phyloP scores from a whole-genome alignment of 768 basidiomycete species.

The Termitomyces sp. region DNA sequence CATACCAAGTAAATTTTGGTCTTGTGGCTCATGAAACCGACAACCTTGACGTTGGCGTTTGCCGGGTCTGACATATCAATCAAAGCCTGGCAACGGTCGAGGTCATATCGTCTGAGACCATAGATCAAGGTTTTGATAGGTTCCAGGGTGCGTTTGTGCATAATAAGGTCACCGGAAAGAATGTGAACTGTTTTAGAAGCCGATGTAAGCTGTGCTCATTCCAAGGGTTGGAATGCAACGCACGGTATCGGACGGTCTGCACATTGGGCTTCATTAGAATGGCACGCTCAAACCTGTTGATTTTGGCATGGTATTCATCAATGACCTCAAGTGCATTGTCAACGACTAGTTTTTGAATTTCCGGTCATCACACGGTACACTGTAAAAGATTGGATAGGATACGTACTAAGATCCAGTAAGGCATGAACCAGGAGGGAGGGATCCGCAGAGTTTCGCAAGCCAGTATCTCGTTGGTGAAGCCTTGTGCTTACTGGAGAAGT shows the following conservation, averaged over 20 bases:
- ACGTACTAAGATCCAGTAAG: slow-evolving; percentile 54
- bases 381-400: background rate
- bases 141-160: slow-evolving; percentile 69
- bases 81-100: slow-evolving; percentile 60
- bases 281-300: slow-evolving; percentile 54
- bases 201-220: background rate
- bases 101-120: slow-evolving; percentile 63
- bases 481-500: slow-evolving; percentile 54
- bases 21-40: slow-evolving; percentile 66
- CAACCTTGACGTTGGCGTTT: slow-evolving; percentile 32
- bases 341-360: slow-evolving; percentile 40
- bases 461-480: slow-evolving; percentile 51
- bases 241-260: slow-evolving; percentile 54
- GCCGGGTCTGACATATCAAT: slow-evolving; percentile 37
- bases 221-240: slow-evolving; percentile 17
- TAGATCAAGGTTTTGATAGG: slow-evolving; percentile 69
- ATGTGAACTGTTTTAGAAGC: slow-evolving; percentile 54
- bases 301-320: slow-evolving; percentile 61
- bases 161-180: slow-evolving; percentile 65
- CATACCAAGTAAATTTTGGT: slow-evolving; percentile 62
- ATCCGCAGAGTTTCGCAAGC: slow-evolving; percentile 59
- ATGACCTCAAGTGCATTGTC: slow-evolving; percentile 65
- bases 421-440: slow-evolving; percentile 65
- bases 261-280: slow-evolving; percentile 59
- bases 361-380: background rate